Percentiles rank a stretch among this genome's conserved stretches.
These are phyloP conservation scores for Nemania serpens DNA, from an alignment of 2,329 filamentous ascomycete species.

Conservation along the genomic window DNA sequence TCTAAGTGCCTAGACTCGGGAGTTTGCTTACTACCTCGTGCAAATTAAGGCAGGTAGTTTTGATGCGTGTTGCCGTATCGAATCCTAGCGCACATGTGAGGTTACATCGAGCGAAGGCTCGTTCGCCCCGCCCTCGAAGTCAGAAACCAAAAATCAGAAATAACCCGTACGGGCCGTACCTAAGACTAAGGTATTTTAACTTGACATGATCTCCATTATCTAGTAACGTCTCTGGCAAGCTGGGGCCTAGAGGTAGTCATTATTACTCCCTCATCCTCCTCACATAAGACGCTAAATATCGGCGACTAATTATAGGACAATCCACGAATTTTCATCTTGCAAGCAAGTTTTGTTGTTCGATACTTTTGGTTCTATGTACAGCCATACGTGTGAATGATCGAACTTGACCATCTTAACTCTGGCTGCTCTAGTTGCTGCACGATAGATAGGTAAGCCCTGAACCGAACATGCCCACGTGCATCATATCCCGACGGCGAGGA, in stretches of 20 bases:
- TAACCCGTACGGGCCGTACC: too few species aligned
- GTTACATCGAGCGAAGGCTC: slow-evolving; percentile 3
- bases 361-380: neutral
- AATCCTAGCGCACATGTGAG: neutral
- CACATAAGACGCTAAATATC: too few species aligned
- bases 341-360: neutral
- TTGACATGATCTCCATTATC: too few species aligned
- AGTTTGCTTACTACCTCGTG: slow-evolving; percentile 7
- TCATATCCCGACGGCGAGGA: slow-evolving; percentile 15
- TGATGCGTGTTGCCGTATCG: neutral
- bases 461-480: slow-evolving; percentile 15
- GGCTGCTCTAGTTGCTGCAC: neutral
- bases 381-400: neutral
- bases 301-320: too few species aligned
- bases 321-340: too few species aligned
- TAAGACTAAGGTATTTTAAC: neutral
- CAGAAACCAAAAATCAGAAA: neutral
- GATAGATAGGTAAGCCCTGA: slow-evolving; percentile 4
- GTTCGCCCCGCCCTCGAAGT: neutral
- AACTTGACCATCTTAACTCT: neutral
- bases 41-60: neutral
- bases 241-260: too few species aligned
- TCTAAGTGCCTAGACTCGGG: neutral
- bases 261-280: neutral
- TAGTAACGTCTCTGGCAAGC: neutral